Conservation (phyloP, 129 eudicot genomes). For the Helianthus annuus region HanXRQr2.0-SUNRISE NC_035449.2:188608673-188609172, state of each 20-base stretch:
- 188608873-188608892: conserved; percentile 3
- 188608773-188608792: conserved; percentile 16
- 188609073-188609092: too few relatives aligned
- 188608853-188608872: conserved; percentile 4
- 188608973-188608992: conserved; percentile 13
- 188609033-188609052: too few relatives aligned
- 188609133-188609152: too few relatives aligned
- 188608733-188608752: conserved; percentile 1
- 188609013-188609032: neutral
- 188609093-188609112: too few relatives aligned
- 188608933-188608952: conserved; percentile 5
- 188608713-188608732: conserved; percentile 11
- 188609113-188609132: too few relatives aligned
- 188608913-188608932: conserved; percentile 16
- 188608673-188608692: too few relatives aligned
- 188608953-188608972: conserved; percentile 10
- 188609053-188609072: too few relatives aligned
- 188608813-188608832: conserved; percentile 3
- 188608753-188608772: neutral
- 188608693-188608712: neutral
- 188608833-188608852: neutral
- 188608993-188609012: neutral
- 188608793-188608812: conserved; percentile 31
- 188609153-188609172: too few relatives aligned
- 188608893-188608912: conserved; percentile 17